Percentiles rank a stretch among this genome's conserved stretches.
Evolutionary conservation across 352 stramenopile genomes (phyloP).

Genomic region (Phytophthora fragariaefolia): DNA sequence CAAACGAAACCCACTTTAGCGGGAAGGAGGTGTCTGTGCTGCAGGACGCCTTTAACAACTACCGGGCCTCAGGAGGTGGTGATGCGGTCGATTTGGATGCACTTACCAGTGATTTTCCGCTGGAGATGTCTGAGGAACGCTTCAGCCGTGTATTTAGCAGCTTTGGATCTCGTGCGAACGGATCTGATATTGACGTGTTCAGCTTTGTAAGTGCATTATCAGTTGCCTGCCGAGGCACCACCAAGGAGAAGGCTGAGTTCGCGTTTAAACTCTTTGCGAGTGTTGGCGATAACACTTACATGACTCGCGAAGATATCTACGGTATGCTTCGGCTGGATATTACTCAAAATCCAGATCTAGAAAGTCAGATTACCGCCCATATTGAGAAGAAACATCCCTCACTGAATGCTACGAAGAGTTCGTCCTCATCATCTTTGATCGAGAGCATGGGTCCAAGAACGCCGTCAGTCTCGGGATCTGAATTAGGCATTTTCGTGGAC

Average conservation of each 20-base stretch:
- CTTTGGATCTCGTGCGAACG: slow-evolving; percentile 83
- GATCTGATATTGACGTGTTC: slow-evolving; percentile 85
- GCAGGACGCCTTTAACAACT: slow-evolving; percentile 88
- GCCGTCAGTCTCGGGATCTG: slow-evolving; percentile 77
- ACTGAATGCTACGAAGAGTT: slow-evolving; percentile 53
- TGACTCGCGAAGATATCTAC: slow-evolving; percentile 86
- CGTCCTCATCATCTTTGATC: slow-evolving; percentile 56
- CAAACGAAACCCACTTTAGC: slow-evolving; percentile 82
- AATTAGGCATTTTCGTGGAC: slow-evolving; percentile 85
- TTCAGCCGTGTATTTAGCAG: slow-evolving; percentile 80
- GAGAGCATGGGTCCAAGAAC: slow-evolving; percentile 66
- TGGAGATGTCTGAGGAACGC: slow-evolving; percentile 87
- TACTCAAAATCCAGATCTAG: slow-evolving; percentile 75
- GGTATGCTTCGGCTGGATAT: slow-evolving; percentile 86
- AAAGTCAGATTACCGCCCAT: slow-evolving; percentile 65
- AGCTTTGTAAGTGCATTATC: slow-evolving; percentile 86
- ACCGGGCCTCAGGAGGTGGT: slow-evolving; percentile 69
- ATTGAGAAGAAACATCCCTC: slow-evolving; percentile 67
- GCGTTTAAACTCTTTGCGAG: slow-evolving; percentile 85
- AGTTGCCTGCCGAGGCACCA: slow-evolving; percentile 75
- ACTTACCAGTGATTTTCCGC: slow-evolving; percentile 76
- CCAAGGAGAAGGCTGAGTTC: slow-evolving; percentile 78
- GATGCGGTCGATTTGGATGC: slow-evolving; percentile 81
- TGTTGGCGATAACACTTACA: slow-evolving; percentile 47
- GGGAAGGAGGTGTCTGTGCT: slow-evolving; percentile 81